These are phyloP conservation scores for Penicillium flavigenum DNA, from an alignment of 495 filamentous ascomycete species.

Conservation along the genomic window DNA sequence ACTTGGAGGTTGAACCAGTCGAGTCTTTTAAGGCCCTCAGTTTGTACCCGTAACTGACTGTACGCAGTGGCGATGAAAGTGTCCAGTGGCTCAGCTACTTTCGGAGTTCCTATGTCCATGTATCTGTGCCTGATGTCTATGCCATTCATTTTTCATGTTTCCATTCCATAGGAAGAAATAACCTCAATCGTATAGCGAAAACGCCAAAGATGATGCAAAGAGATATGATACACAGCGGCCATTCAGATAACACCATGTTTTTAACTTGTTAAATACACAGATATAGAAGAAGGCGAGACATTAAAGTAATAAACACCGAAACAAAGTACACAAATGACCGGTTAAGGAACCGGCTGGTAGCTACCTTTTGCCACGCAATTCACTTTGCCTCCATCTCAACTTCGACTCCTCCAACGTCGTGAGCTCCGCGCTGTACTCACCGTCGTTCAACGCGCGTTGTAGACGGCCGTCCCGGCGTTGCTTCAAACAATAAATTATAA, in stretches of 20 bases:
- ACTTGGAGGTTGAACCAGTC: background rate
- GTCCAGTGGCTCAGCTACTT: no score
- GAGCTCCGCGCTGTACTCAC: slow-evolving; percentile 13
- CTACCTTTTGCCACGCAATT: slow-evolving; percentile 13
- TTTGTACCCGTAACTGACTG: background rate
- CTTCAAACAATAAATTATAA: slow-evolving; percentile 16
- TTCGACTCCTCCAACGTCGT: slow-evolving; percentile 11
- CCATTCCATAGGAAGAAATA: no score
- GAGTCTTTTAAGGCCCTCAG: background rate
- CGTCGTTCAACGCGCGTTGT: slow-evolving; percentile 21
- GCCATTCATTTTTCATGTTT: no score
- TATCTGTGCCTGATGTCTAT: no score
- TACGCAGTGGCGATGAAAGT: no score
- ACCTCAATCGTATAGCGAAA: no score
- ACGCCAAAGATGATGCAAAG: no score
- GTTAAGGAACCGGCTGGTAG: slow-evolving; percentile 17
- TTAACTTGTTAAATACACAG: no score
- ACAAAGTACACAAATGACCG: background rate
- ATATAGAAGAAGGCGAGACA: background rate
- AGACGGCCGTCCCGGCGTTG: slow-evolving; percentile 22
- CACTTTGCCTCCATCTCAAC: slow-evolving; percentile 16
- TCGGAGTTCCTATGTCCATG: no score
- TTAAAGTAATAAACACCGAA: background rate
- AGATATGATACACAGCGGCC: no score
- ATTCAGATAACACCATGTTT: no score